Evolutionary conservation across 148 eudicot genomes (phyloP), one percentile per base, ranked within the genome.

Genomic region (Spergularia marina): DNA sequence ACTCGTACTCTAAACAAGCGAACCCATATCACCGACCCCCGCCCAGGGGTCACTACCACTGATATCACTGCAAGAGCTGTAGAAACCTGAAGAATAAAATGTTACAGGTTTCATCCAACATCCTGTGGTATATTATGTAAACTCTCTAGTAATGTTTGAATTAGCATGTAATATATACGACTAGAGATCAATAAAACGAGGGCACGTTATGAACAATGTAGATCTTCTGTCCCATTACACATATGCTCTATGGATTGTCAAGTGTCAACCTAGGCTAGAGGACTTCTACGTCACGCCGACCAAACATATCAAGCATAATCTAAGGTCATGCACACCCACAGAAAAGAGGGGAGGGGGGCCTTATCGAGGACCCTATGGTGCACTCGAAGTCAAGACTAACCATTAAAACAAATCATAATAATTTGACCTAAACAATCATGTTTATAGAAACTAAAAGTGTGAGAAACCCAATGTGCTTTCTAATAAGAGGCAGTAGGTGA

Each of bases 401-500:
- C 75, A 80, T 67, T 36, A 58, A 57, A 18, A 6, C 68, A 47
- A 49, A 68, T 75, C 30, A 68, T 68, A 53, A 54, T 52, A 4
- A 36, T 55, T 44, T 51, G 74, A 62, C 63, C 66, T 70, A 80
- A 53, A 39, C 15, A 53, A 61, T 65, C 52, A 62, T 69, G 63
- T 25, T 53, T 41, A 15, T 58, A 55, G 66, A 63, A 21, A 71
- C 75, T 61, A 49, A 75, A 76, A 44, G 73, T 53, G 70, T 60
- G 63, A 6, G 7, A 76, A 81, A 73, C 58, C 63, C 74, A 60
- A 77, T 53, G 59, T 68, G 69, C n/a, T 41, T 76, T 81, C 39
- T 77, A 34, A 68, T 77, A 17, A 77, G 70, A 72, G 62, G 76
- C 49, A 82, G 83, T 84, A 84, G 85, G 87, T 84, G 39, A 71